These are phyloP conservation scores for Discostella stelligeroides DNA, from an alignment of 108 stramenopile species.

Conservation along the genomic window DNA sequence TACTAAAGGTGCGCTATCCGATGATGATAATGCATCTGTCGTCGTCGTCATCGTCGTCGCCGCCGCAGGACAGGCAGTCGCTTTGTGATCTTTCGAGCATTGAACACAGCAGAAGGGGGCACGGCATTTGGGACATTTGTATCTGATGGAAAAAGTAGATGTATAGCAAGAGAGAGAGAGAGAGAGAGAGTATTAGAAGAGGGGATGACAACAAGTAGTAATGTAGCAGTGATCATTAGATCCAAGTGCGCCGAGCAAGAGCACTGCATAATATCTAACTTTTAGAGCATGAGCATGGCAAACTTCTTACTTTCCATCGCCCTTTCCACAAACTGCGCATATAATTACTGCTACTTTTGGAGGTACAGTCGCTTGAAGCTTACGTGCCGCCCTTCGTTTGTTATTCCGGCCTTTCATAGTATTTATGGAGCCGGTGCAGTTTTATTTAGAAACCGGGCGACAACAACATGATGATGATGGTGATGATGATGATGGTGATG, in stretches of 20 bases:
- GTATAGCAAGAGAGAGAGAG: neutral
- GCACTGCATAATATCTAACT: too few species aligned
- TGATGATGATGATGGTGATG: too few species aligned
- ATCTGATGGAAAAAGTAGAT: too few species aligned
- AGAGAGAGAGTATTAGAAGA: neutral
- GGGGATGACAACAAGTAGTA: neutral
- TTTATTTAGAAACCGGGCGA: too few species aligned
- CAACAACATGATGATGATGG: too few species aligned
- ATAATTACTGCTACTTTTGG: neutral
- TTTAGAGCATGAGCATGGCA: too few species aligned
- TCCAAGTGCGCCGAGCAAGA: neutral
- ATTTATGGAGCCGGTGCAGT: too few species aligned
- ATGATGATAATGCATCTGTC: slow-evolving; percentile 4
- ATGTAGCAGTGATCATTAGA: neutral
- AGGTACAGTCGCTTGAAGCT: neutral
- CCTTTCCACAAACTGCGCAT: slow-evolving; percentile 37
- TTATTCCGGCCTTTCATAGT: slow-evolving; percentile 10
- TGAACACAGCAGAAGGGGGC: slow-evolving; percentile 73
- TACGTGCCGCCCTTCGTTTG: neutral
- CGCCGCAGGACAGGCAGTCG: slow-evolving; percentile 37
- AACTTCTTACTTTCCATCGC: slow-evolving; percentile 40
- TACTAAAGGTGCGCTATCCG: neutral
- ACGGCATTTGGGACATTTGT: slow-evolving; percentile 88
- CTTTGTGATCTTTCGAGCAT: slow-evolving; percentile 78
- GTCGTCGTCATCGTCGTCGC: neutral